These are phyloP conservation scores for Ottelia alismoides DNA, from an alignment of 106 monocot species.

Conservation along the genomic window DNA sequence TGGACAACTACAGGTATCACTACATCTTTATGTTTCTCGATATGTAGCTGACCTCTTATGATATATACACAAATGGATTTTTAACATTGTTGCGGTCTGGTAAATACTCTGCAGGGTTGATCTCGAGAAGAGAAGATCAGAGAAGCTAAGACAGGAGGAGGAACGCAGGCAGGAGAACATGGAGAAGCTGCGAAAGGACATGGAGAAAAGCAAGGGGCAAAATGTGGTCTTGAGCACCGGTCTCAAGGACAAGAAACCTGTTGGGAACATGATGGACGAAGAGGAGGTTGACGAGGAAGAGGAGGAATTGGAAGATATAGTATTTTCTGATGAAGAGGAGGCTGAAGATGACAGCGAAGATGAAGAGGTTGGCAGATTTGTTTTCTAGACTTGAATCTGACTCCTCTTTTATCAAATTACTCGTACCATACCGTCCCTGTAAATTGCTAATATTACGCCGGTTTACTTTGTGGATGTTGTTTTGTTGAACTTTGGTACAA, in stretches of 20 bases:
- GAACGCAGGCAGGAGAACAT: slow-evolving; percentile 59
- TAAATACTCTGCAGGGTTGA: slow-evolving; percentile 91
- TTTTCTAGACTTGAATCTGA: no score
- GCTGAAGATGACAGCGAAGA: slow-evolving; percentile 62
- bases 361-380: slow-evolving; percentile 74
- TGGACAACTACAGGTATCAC: slow-evolving; percentile 81
- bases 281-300: slow-evolving; percentile 52
- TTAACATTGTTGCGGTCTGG: no score
- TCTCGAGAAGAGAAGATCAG: slow-evolving; percentile 78
- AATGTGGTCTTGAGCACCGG: slow-evolving; percentile 89
- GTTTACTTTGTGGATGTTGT: no score
- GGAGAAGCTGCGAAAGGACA: slow-evolving; percentile 65
- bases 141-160: slow-evolving; percentile 68
- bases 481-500: no score
- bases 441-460: no score
- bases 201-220: slow-evolving; percentile 78
- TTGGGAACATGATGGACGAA: slow-evolving; percentile 24
- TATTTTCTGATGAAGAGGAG: slow-evolving; percentile 25
- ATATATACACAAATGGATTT: no score
- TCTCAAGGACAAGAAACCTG: slow-evolving; percentile 47
- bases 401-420: no score
- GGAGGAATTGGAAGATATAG: slow-evolving; percentile 40
- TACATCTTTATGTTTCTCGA: not conserved
- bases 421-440: no score
- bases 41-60: not conserved